A percentile compares a stretch with the other conserved stretches of the same genome.
phyloP scores from a whole-genome alignment of 2,329 filamentous ascomycete species.

The Ophiostoma tasmaniense region DNA sequence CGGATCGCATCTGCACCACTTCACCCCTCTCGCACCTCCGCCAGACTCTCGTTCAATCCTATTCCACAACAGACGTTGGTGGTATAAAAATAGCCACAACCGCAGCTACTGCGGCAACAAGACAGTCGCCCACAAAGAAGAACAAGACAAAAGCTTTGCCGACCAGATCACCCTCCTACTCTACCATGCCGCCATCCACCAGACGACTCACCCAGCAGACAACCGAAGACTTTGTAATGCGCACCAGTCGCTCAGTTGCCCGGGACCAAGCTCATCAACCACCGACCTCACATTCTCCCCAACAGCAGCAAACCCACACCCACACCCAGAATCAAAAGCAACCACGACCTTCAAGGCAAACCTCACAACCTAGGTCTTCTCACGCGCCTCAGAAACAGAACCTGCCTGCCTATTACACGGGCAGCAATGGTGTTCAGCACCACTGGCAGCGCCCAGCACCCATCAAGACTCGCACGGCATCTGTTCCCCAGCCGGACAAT shows the following conservation, averaged over 20 bases:
- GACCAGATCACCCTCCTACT: neutral
- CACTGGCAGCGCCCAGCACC: conserved; percentile 14
- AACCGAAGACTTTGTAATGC: conserved; percentile 23
- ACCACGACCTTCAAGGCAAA: neutral
- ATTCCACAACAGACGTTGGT: neutral
- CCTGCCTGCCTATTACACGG: neutral
- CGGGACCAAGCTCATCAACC: conserved; percentile 7
- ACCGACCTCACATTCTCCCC: neutral
- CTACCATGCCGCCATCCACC: neutral
- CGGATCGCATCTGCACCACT: neutral
- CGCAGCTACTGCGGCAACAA: neutral
- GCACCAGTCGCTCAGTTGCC: conserved; percentile 23
- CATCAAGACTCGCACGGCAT: conserved; percentile 23
- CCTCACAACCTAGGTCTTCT: neutral
- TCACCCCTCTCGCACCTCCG: neutral
- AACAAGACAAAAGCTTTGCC: neutral
- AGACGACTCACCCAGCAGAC: conserved; percentile 17
- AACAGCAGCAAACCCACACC: neutral
- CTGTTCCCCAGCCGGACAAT: neutral
- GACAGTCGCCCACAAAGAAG: neutral
- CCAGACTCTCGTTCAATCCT: neutral
- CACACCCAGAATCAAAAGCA: no score
- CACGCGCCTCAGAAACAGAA: neutral
- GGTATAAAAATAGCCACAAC: neutral
- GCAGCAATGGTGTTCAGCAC: neutral